Percentiles rank a stretch among this genome's conserved stretches.
Evolutionary conservation across 345 rosid species (phyloP).

Genomic region (Citrus reticulata): DNA sequence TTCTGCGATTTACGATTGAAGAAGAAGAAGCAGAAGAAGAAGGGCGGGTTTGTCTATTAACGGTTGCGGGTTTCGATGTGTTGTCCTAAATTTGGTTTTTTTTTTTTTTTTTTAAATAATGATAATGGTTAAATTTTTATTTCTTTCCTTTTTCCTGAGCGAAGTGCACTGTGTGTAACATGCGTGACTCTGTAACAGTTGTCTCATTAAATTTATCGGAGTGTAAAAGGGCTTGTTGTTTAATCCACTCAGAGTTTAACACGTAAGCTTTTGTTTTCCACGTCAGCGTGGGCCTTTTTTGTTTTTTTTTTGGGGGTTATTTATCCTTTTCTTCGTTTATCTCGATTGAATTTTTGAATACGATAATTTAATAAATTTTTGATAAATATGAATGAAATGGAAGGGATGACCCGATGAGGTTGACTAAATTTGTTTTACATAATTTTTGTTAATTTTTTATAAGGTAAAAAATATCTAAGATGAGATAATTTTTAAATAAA

Average conservation of each 20-base stretch:
- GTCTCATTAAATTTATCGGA: too few species aligned
- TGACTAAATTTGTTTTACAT: too few species aligned
- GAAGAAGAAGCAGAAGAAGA: neutral
- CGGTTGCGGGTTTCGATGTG: neutral
- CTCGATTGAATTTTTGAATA: too few species aligned
- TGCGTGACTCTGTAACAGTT: neutral
- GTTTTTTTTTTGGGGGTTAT: too few species aligned
- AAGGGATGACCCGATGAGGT: too few species aligned
- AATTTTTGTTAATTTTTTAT: too few species aligned
- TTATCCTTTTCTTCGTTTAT: neutral
- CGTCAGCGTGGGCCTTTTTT: neutral
- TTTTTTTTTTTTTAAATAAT: too few species aligned
- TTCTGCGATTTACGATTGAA: neutral
- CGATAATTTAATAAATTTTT: too few species aligned
- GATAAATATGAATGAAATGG: too few species aligned
- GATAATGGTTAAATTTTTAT: too few species aligned
- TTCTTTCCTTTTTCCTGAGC: neutral
- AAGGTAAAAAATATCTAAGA: neutral
- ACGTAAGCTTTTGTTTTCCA: neutral
- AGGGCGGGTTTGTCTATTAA: neutral
- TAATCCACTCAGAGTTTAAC: neutral
- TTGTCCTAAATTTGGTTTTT: neutral
- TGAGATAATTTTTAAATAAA: neutral
- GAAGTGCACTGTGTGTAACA: neutral
- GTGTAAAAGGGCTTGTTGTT: neutral